Evolutionary conservation across 805 yeast genomes (phyloP).

Genomic region (Starmera amethionina): DNA sequence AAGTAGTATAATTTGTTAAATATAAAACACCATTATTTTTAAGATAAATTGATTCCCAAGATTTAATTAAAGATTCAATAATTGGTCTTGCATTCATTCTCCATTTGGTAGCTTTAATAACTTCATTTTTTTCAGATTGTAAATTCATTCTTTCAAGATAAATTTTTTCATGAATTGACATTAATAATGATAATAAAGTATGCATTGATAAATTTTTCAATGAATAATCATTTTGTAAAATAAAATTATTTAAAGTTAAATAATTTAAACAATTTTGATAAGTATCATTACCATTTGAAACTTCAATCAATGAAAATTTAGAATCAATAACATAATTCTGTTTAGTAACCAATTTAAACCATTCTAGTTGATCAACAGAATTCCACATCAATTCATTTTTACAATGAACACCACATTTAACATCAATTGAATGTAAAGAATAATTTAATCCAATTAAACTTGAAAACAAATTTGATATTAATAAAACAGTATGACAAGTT

Average conservation of each 20-base stretch:
- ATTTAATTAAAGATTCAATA: slow-evolving; percentile 44
- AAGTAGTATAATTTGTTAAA: slow-evolving; percentile 37
- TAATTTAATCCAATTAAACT: slow-evolving; percentile 34
- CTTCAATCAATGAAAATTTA: slow-evolving; percentile 41
- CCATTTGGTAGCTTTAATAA: slow-evolving; percentile 51
- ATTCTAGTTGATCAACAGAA: slow-evolving; percentile 36
- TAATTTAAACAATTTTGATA: slow-evolving; percentile 36
- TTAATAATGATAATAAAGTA: slow-evolving; percentile 44
- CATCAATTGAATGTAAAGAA: slow-evolving; percentile 33
- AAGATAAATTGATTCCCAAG: slow-evolving; percentile 60
- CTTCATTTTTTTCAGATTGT: slow-evolving; percentile 27
- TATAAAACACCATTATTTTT: slow-evolving; percentile 54
- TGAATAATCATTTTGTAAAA: slow-evolving; percentile 25
- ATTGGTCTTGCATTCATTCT: slow-evolving; percentile 50
- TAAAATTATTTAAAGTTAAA: slow-evolving; percentile 31
- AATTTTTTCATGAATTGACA: slow-evolving; percentile 60
- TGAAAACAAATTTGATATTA: slow-evolving; percentile 49
- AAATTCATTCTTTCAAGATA: slow-evolving; percentile 36
- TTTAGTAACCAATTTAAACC: slow-evolving; percentile 34
- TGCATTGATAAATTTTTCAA: slow-evolving; percentile 31
- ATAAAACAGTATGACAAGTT: slow-evolving; percentile 57
- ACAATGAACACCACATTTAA: slow-evolving; percentile 61
- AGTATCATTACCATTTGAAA: slow-evolving; percentile 44
- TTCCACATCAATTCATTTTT: slow-evolving; percentile 51
- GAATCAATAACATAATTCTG: slow-evolving; percentile 37